Evolutionary conservation across 495 filamentous ascomycete species (phyloP).

Genomic region (Xylaria castorea): DNA sequence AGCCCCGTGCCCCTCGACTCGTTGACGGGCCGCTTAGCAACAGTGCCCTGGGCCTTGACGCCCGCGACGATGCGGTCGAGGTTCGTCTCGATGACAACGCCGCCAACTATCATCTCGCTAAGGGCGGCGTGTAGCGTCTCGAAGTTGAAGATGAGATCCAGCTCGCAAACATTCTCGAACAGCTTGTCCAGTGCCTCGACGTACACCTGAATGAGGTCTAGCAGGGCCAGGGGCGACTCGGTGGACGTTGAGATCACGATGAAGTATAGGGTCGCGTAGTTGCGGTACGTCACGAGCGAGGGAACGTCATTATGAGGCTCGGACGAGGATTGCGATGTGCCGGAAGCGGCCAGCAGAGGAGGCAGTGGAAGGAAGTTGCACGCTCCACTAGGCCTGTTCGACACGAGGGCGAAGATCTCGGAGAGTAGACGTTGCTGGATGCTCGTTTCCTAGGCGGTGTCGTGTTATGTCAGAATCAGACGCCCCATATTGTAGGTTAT

Average conservation of each 20-base stretch:
- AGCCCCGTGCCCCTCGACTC: slow-evolving; percentile 51
- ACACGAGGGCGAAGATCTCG: slow-evolving; percentile 97
- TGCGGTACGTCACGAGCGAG: slow-evolving; percentile 95
- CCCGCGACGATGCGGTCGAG: slow-evolving; percentile 86
- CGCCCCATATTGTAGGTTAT: slow-evolving; percentile 12
- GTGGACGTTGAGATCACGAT: slow-evolving; percentile 98
- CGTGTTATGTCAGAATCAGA: slow-evolving; percentile 23
- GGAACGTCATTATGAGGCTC: slow-evolving; percentile 82
- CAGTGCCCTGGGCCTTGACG: slow-evolving; percentile 77
- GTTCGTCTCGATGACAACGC: slow-evolving; percentile 93
- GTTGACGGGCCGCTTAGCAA: slow-evolving; percentile 74
- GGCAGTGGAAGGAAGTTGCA: slow-evolving; percentile 92
- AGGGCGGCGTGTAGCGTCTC: slow-evolving; percentile 93
- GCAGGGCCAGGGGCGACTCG: slow-evolving; percentile 91
- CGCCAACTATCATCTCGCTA: slow-evolving; percentile 94
- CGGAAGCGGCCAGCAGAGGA: slow-evolving; percentile 57
- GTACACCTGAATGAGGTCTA: slow-evolving; percentile 97
- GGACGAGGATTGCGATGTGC: slow-evolving; percentile 63
- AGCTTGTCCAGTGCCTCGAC: slow-evolving; percentile 93
- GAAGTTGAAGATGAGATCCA: slow-evolving; percentile 98
- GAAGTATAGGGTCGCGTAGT: slow-evolving; percentile 98
- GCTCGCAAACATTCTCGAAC: slow-evolving; percentile 97
- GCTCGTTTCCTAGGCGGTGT: slow-evolving; percentile 74
- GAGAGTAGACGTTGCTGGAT: slow-evolving; percentile 95
- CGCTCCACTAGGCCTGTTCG: slow-evolving; percentile 81